These are phyloP conservation scores for Amanita thiersii DNA, from an alignment of 768 basidiomycete genomes.

Conservation along the genomic window DNA sequence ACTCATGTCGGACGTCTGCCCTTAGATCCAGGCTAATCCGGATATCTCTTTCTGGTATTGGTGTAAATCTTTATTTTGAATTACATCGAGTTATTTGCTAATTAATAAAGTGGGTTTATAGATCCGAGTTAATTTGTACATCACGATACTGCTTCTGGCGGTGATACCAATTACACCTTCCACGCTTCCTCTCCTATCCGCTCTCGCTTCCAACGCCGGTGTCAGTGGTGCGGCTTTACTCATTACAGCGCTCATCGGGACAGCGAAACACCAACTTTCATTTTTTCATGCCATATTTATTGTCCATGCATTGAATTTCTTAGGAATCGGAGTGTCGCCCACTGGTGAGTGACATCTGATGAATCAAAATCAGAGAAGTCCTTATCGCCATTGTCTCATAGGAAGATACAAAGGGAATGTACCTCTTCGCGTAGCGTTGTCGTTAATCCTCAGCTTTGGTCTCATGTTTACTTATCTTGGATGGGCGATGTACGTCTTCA, in stretches of 20 bases:
- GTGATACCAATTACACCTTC: slow-evolving; percentile 6
- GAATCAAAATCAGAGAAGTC: no score
- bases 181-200: slow-evolving; percentile 9
- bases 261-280: slow-evolving; percentile 9
- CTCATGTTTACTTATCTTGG: slow-evolving; percentile 9
- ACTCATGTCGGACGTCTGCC: slow-evolving; percentile 1
- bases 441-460: slow-evolving; percentile 7
- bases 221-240: slow-evolving; percentile 11
- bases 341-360: slow-evolving; percentile 2
- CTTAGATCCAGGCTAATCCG: background rate
- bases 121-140: slow-evolving; percentile 13
- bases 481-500: slow-evolving; percentile 12
- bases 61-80: no score
- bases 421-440: slow-evolving; percentile 3
- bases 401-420: slow-evolving; percentile 1
- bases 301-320: slow-evolving; percentile 11
- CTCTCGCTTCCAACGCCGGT: slow-evolving; percentile 9
- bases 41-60: slow-evolving; percentile 10
- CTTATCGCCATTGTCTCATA: no score
- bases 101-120: background rate
- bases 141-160: slow-evolving; percentile 10
- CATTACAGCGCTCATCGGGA: slow-evolving; percentile 11
- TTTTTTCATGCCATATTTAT: slow-evolving; percentile 13
- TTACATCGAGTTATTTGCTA: background rate
- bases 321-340: slow-evolving; percentile 9